Percentiles rank a stretch among this genome's conserved stretches.
Evolutionary conservation across 257 asterid genomes (phyloP).

Genomic region (Echium plantagineum): DNA sequence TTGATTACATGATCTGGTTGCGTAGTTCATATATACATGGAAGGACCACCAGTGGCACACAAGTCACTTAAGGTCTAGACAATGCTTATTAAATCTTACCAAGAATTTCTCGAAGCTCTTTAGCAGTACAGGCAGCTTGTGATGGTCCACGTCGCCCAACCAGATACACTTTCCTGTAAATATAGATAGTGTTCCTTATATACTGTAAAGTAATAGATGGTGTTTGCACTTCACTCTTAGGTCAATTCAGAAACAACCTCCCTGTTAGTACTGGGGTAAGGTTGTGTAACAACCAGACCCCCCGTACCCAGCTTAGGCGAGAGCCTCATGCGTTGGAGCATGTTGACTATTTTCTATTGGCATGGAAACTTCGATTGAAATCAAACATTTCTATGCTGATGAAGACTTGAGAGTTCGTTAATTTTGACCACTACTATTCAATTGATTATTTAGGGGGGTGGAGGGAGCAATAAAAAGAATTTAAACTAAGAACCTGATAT

Average conservation of each 20-base stretch:
- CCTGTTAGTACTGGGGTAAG: too few species aligned
- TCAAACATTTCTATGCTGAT: not conserved
- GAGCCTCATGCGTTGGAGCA: too few species aligned
- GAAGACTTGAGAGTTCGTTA: not conserved
- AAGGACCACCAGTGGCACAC: not conserved
- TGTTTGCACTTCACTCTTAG: too few species aligned
- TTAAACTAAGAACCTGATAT: slow-evolving; percentile 49
- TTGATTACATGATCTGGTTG: not conserved
- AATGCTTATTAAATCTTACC: slow-evolving; percentile 25
- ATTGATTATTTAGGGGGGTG: too few species aligned
- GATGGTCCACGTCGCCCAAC: slow-evolving; percentile 98
- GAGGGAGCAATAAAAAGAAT: too few species aligned
- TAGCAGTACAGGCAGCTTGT: slow-evolving; percentile 92
- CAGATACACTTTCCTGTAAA: slow-evolving; percentile 73
- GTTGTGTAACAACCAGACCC: too few species aligned
- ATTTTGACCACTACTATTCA: too few species aligned
- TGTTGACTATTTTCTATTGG: too few species aligned
- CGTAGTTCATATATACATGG: not conserved
- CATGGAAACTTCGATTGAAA: not conserved
- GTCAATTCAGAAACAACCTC: too few species aligned
- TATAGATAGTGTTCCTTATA: not conserved
- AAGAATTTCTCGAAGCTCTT: slow-evolving; percentile 81
- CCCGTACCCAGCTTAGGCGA: too few species aligned
- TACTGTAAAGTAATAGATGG: too few species aligned
- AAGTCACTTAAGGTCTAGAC: not conserved